These are phyloP conservation scores for Musa beccarii DNA, from an alignment of 176 grass and related monocot genomes.

Conservation along the genomic window DNA sequence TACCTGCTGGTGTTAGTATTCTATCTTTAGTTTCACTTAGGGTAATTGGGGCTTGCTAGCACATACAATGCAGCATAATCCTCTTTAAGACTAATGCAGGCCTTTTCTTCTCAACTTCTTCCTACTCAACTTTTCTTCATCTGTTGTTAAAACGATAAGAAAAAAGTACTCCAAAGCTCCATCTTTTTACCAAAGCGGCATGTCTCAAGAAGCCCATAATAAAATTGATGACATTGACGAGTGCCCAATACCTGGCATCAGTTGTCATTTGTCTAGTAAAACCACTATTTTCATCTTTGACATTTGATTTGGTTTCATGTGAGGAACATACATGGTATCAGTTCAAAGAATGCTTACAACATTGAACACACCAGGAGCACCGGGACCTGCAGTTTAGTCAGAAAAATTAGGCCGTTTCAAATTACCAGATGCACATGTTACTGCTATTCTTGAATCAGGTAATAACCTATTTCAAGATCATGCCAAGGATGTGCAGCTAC, in stretches of 20 bases:
- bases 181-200: no score
- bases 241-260: not conserved
- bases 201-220: no score
- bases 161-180: no score
- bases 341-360: conserved; percentile 46
- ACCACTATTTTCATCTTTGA: not conserved
- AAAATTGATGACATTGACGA: no score
- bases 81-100: no score
- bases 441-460: not conserved
- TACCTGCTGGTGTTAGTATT: no score
- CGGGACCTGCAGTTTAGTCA: conserved; percentile 39
- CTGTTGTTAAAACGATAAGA: no score
- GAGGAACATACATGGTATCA: not conserved
- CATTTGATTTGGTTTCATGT: not conserved
- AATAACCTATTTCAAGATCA: conserved; percentile 82
- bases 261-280: not conserved
- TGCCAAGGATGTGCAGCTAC: conserved; percentile 94
- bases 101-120: no score
- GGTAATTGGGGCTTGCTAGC: no score
- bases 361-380: conserved; percentile 77
- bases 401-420: not conserved
- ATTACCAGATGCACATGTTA: not conserved
- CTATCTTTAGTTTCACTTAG: no score
- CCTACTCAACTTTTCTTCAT: no score
- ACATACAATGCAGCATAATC: no score